Evolutionary conservation across 176 grass and related monocot species (phyloP).

Genomic region (Carex cristatella): DNA sequence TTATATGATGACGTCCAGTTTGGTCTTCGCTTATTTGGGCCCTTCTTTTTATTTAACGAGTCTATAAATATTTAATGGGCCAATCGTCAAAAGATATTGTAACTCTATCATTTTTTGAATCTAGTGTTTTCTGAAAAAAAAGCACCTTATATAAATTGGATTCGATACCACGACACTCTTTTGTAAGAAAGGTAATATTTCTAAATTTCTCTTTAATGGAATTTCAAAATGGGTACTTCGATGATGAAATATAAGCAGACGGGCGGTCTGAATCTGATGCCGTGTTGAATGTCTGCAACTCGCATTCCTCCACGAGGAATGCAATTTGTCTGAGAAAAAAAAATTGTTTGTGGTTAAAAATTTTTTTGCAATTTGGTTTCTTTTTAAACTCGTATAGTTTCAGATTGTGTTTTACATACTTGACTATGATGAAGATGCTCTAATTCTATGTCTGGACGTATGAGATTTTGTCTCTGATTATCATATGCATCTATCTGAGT

Average conservation of each 20-base stretch:
- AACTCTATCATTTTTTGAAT: not conserved
- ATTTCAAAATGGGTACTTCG: slow-evolving; percentile 7
- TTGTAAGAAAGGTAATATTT: not conserved
- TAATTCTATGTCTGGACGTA: slow-evolving; percentile 77
- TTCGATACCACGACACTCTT: not conserved
- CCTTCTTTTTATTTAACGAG: no score
- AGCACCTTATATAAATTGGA: not conserved
- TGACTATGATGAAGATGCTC: slow-evolving; percentile 42
- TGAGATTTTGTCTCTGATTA: slow-evolving; percentile 49
- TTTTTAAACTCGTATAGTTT: not conserved
- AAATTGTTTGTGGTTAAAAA: not conserved
- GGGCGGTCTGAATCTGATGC: slow-evolving; percentile 99
- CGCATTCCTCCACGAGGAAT: slow-evolving; percentile 28
- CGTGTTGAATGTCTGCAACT: slow-evolving; percentile 94
- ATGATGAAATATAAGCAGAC: slow-evolving; percentile 88
- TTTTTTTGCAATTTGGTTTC: not conserved
- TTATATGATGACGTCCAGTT: not conserved
- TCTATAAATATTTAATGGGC: no score
- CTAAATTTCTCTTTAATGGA: not conserved
- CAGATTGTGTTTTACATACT: not conserved
- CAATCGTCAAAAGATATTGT: no score
- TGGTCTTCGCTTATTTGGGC: no score
- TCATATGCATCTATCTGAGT: slow-evolving; percentile 43
- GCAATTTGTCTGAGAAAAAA: slow-evolving; percentile 56
- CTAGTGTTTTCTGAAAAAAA: not conserved